Conservation (phyloP, 169 alveolate genomes). For the Condylostoma magnum region DNA sequence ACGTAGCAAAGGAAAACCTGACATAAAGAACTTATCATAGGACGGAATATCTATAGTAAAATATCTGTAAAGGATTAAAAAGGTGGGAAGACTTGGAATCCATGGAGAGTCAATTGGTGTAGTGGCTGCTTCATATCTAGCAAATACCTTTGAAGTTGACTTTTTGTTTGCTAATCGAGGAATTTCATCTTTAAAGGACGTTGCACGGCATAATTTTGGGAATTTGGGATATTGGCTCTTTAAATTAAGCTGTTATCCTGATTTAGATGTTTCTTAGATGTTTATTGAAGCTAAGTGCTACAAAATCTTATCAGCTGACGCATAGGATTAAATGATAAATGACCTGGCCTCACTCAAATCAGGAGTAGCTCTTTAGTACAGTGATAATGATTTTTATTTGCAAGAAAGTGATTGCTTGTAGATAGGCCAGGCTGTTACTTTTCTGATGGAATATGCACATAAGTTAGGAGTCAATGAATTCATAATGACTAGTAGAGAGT, state of each 20-base stretch:
- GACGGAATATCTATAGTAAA: constrained; percentile 73
- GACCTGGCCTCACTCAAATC: constrained; percentile 21
- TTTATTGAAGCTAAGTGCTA: constrained; percentile 25
- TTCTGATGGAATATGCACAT: too few species aligned
- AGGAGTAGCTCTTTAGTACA: constrained; percentile 27
- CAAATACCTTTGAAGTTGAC: constrained; percentile 49
- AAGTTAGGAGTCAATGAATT: too few species aligned
- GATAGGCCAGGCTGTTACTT: too few species aligned
- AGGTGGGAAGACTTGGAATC: constrained; percentile 52
- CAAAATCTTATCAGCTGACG: constrained; percentile 44
- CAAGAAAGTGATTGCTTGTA: too few species aligned
- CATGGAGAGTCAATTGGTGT: constrained; percentile 90
- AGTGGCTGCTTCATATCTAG: constrained; percentile 77
- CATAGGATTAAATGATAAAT: constrained; percentile 32
- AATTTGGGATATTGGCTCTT: constrained; percentile 7
- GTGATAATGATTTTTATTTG: too few species aligned
- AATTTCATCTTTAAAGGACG: constrained; percentile 46
- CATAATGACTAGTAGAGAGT: too few species aligned
- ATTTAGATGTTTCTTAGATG: constrained; percentile 28
- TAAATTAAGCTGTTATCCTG: constrained; percentile 33
- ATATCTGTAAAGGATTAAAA: constrained; percentile 43
- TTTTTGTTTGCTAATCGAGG: constrained; percentile 85
- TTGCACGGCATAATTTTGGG: constrained; percentile 34
- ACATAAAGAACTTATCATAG: constrained; percentile 52
- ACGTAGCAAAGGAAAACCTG: constrained; percentile 62